phyloP scores from a whole-genome alignment of 768 basidiomycete species.

The Boletus rufocinnamomeus region DNA sequence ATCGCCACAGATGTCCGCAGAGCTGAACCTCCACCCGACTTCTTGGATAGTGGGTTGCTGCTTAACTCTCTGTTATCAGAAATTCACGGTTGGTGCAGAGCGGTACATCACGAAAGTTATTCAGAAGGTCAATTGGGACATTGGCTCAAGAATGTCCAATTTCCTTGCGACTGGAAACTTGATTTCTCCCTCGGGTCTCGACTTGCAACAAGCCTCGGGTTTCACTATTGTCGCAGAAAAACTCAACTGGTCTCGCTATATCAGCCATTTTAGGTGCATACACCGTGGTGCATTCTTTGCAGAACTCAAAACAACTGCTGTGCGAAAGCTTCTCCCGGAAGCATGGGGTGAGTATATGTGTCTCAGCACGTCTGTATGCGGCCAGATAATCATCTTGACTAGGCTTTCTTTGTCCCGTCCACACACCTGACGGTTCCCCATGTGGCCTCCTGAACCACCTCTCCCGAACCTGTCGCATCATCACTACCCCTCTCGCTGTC shows the following conservation, averaged over 20 bases:
- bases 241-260: slow-evolving; percentile 97
- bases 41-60: slow-evolving; percentile 72
- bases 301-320: slow-evolving; percentile 96
- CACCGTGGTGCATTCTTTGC: slow-evolving; percentile 99
- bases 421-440: slow-evolving; percentile 97
- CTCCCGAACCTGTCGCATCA: slow-evolving; percentile 88
- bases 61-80: slow-evolving; percentile 1
- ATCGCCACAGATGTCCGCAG: slow-evolving; percentile 76
- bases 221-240: slow-evolving; percentile 99
- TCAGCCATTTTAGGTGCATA: slow-evolving; percentile 96
- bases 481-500: slow-evolving; percentile 73
- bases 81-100: slow-evolving; percentile 44
- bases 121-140: slow-evolving; percentile 83
- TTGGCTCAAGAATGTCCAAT: slow-evolving; percentile 86
- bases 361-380: neutral
- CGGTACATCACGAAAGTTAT: slow-evolving; percentile 79
- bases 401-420: slow-evolving; percentile 98
- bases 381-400: slow-evolving; percentile 10
- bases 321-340: slow-evolving; percentile 94
- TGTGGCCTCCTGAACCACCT: slow-evolving; percentile 98
- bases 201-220: slow-evolving; percentile 96
- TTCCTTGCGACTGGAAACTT: slow-evolving; percentile 98
- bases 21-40: slow-evolving; percentile 76
- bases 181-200: slow-evolving; percentile 91
- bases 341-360: slow-evolving; percentile 77